These are phyloP conservation scores for Candida sp. DNA, from an alignment of 1,139 yeast species.

Conservation along the genomic window DNA sequence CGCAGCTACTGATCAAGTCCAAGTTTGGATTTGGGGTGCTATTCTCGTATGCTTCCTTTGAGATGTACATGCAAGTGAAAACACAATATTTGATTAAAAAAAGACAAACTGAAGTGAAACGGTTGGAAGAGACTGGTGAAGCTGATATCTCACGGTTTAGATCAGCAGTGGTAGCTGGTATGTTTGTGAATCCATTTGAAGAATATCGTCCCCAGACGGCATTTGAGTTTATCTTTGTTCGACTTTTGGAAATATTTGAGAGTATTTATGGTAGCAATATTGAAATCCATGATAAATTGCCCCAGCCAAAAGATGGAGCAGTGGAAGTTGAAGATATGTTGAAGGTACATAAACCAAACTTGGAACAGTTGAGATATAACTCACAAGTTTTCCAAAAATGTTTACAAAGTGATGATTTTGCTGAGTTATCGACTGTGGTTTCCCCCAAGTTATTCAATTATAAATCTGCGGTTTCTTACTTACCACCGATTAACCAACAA, in stretches of 20 bases:
- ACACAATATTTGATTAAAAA: constrained; percentile 56
- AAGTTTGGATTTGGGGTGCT: constrained; percentile 53
- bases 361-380: constrained; percentile 38
- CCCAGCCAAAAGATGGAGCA: constrained; percentile 46
- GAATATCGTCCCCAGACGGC: constrained; percentile 90
- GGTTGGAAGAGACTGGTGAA: constrained; percentile 11
- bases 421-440: constrained; percentile 7
- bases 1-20: constrained; percentile 19
- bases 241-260: constrained; percentile 69
- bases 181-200: constrained; percentile 88
- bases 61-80: constrained; percentile 54
- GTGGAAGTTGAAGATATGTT: constrained; percentile 48
- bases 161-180: constrained; percentile 64
- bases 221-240: constrained; percentile 74
- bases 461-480: background rate
- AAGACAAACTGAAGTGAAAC: constrained; percentile 39
- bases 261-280: constrained; percentile 61
- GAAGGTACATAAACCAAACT: constrained; percentile 58
- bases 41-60: constrained; percentile 66
- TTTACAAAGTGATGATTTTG: constrained; percentile 17
- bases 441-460: constrained; percentile 4
- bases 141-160: constrained; percentile 32
- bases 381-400: constrained; percentile 28
- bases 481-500: constrained; percentile 38
- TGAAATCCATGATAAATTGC: constrained; percentile 35